Percentiles rank a stretch among this genome's conserved stretches.
These are phyloP conservation scores for Salix purpurea DNA, from an alignment of 345 rosid genomes.

Conservation along the genomic window DNA sequence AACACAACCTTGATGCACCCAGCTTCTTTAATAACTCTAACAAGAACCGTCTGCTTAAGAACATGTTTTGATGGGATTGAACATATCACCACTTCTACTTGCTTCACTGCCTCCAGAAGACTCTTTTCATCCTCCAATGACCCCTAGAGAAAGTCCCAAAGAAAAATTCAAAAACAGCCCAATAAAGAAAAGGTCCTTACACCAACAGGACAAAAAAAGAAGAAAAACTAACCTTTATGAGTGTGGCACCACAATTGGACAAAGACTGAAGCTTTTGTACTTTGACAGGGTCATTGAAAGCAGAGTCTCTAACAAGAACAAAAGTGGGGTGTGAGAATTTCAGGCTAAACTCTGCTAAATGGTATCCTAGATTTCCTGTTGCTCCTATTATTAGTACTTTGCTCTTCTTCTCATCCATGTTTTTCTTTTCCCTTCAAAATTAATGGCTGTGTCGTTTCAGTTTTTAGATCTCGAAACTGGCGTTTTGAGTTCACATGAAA, in stretches of 20 bases:
- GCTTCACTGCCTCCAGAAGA: conserved; percentile 52
- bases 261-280: conserved; percentile 42
- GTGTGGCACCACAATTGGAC: conserved; percentile 45
- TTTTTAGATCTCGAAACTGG: too few species aligned
- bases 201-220: neutral
- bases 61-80: conserved; percentile 40
- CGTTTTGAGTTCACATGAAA: too few species aligned
- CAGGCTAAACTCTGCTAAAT: conserved; percentile 49
- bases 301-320: conserved; percentile 49
- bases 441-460: too few species aligned
- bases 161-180: neutral
- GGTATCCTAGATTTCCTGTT: conserved; percentile 61
- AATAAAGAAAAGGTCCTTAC: too few species aligned
- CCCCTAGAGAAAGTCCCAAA: conserved; percentile 36
- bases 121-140: conserved; percentile 56
- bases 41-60: conserved; percentile 55
- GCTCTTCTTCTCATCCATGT: conserved; percentile 36
- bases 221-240: conserved; percentile 45
- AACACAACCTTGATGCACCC: conserved; percentile 48
- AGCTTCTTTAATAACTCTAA: conserved; percentile 45
- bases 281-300: conserved; percentile 44
- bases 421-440: too few species aligned
- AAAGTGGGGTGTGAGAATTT: conserved; percentile 53
- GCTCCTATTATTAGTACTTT: conserved; percentile 67
- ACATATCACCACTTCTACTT: conserved; percentile 67